Evolutionary conservation across 768 basidiomycete genomes (phyloP).

Genomic region (Boletus bicolor): DNA sequence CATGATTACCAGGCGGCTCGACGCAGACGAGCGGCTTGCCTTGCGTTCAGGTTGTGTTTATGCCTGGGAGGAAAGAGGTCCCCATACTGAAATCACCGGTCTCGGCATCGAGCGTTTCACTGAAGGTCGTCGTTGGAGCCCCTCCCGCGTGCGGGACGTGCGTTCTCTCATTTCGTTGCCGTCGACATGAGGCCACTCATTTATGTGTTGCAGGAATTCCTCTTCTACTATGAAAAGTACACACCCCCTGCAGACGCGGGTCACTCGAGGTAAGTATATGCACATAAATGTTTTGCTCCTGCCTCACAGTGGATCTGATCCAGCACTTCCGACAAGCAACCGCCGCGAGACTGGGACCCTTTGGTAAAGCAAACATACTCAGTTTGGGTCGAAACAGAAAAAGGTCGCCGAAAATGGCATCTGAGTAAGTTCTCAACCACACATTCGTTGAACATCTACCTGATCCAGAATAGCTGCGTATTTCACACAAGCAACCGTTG

Average conservation of each 20-base stretch:
- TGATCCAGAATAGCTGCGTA: conserved; percentile 63
- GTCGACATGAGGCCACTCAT: conserved; percentile 8
- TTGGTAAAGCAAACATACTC: conserved; percentile 85
- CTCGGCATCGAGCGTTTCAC: conserved; percentile 84
- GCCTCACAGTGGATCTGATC: conserved; percentile 9
- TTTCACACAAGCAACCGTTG: conserved; percentile 74
- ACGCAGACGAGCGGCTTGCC: conserved; percentile 69
- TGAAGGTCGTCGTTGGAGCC: conserved; percentile 79
- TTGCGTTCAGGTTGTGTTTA: conserved; percentile 45
- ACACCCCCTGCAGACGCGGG: conserved; percentile 44
- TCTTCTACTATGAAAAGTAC: conserved; percentile 82
- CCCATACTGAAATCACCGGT: conserved; percentile 71
- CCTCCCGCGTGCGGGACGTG: conserved; percentile 80
- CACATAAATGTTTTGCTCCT: not conserved
- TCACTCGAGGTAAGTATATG: conserved; percentile 38
- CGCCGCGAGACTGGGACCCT: conserved; percentile 61
- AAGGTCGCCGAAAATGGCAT: conserved; percentile 76
- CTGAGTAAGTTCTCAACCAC: conserved; percentile 51
- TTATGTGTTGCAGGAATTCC: conserved; percentile 58
- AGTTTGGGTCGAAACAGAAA: conserved; percentile 65
- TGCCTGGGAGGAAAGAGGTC: conserved; percentile 73
- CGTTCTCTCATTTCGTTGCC: conserved; percentile 25
- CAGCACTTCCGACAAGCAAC: conserved; percentile 45
- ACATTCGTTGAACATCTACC: conserved; percentile 5
- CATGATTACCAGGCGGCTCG: conserved; percentile 74